phyloP scores from a whole-genome alignment of 2,329 filamentous ascomycete genomes.

The Trichoderma arundinaceum region DNA sequence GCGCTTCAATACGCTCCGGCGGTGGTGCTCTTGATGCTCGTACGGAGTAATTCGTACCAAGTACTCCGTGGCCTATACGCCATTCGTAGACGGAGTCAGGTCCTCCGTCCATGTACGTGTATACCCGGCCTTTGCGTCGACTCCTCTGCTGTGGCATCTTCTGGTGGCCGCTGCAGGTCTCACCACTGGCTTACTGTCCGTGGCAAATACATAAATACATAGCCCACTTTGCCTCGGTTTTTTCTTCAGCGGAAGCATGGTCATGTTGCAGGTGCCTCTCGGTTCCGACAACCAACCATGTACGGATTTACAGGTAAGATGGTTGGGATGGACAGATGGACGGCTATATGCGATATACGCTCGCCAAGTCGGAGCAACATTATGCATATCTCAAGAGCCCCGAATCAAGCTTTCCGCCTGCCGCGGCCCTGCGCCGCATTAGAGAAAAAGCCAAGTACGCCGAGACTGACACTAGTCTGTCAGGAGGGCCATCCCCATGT shows the following conservation, averaged over 20 bases:
- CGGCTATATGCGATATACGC: neutral
- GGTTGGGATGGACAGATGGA: too few relatives aligned
- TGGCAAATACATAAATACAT: neutral
- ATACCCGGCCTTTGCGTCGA: neutral
- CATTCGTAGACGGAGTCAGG: conserved; percentile 3
- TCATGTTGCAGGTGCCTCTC: too few relatives aligned
- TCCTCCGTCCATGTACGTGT: neutral
- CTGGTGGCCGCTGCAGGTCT: neutral
- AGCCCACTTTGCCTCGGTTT: too few relatives aligned
- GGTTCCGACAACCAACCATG: too few relatives aligned
- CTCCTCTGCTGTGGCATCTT: neutral
- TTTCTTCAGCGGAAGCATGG: too few relatives aligned
- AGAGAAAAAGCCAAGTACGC: conserved; percentile 30
- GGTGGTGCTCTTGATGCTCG: neutral
- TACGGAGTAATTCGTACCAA: conserved; percentile 5
- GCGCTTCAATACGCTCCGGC: neutral
- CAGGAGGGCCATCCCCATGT: neutral
- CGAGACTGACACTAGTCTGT: conserved; percentile 18
- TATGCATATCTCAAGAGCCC: conserved; percentile 26
- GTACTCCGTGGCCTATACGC: neutral
- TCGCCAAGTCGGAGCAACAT: conserved; percentile 25
- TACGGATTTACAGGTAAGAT: too few relatives aligned
- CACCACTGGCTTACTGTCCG: neutral
- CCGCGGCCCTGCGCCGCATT: neutral
- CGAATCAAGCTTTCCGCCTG: conserved; percentile 28